These are phyloP conservation scores for Spizellomyces sp. DNA, from an alignment of 192 early-diverging fungal species.

Conservation along the genomic window DNA sequence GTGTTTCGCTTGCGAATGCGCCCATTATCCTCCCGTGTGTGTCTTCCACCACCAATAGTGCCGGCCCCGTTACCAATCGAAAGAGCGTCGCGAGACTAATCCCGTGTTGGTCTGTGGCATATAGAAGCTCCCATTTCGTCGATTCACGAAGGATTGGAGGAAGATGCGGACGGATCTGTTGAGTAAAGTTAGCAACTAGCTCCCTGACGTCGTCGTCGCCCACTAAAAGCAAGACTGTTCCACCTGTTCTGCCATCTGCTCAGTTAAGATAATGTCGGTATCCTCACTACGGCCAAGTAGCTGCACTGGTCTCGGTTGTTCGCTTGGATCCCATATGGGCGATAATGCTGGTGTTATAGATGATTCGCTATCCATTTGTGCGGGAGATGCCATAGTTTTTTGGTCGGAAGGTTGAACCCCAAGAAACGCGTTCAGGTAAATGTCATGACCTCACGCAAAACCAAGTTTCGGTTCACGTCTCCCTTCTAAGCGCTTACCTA, in stretches of 20 bases:
- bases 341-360: neutral
- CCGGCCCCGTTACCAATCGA: slow-evolving; percentile 15
- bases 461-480: neutral
- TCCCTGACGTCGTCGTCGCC: neutral
- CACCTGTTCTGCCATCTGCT: slow-evolving; percentile 6
- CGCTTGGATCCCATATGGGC: neutral
- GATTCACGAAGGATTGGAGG: slow-evolving; percentile 79
- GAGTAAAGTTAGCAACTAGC: neutral
- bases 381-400: neutral
- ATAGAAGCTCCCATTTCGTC: slow-evolving; percentile 75
- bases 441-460: neutral
- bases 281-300: neutral
- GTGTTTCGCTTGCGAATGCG: slow-evolving; percentile 43
- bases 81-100: slow-evolving; percentile 85
- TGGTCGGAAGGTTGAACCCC: neutral
- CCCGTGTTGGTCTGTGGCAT: slow-evolving; percentile 93
- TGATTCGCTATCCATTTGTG: neutral
- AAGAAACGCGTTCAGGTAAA: neutral
- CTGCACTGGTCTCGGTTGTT: neutral
- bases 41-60: slow-evolving; percentile 44
- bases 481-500: no score
- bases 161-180: slow-evolving; percentile 65
- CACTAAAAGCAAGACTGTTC: neutral
- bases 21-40: slow-evolving; percentile 43
- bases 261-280: neutral